Conservation (phyloP, 345 rosid species). For the Psidium friedrichsthalianum region DNA sequence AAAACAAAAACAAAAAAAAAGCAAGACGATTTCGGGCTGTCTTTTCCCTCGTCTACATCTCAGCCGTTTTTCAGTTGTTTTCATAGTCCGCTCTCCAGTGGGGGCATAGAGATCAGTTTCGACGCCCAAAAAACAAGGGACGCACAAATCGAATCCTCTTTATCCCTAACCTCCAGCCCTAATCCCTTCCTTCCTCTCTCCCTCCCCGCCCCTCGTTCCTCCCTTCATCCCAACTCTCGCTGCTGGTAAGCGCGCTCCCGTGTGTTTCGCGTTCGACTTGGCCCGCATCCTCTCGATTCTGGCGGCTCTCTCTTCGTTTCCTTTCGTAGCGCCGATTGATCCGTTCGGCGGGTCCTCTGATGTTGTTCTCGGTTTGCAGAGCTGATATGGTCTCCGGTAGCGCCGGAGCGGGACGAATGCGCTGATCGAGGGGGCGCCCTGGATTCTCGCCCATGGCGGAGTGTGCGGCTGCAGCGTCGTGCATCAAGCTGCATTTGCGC, state of each 20-base stretch:
- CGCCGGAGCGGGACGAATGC: neutral
- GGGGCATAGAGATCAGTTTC: neutral
- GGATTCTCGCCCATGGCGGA: conserved; percentile 33
- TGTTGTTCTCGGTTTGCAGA: neutral
- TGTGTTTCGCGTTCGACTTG: too few relatives aligned
- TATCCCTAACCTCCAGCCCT: neutral
- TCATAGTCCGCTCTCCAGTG: neutral
- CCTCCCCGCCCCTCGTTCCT: neutral
- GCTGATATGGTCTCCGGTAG: neutral
- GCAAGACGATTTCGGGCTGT: neutral
- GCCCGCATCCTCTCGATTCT: neutral
- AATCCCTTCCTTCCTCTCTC: neutral
- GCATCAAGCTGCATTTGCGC: conserved; percentile 32
- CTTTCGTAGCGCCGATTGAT: neutral
- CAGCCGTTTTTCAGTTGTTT: neutral
- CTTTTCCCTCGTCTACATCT: neutral
- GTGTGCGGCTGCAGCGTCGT: conserved; percentile 21
- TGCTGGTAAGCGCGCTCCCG: neutral
- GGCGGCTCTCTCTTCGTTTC: neutral
- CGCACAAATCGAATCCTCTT: conserved; percentile 19
- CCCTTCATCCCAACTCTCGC: neutral
- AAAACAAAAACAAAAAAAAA: neutral
- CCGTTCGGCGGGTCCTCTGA: neutral
- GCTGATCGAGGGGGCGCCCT: conserved; percentile 8
- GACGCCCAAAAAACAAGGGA: neutral